phyloP scores from a whole-genome alignment of 2,329 filamentous ascomycete species.

The Fusarium zealandicum region DNA sequence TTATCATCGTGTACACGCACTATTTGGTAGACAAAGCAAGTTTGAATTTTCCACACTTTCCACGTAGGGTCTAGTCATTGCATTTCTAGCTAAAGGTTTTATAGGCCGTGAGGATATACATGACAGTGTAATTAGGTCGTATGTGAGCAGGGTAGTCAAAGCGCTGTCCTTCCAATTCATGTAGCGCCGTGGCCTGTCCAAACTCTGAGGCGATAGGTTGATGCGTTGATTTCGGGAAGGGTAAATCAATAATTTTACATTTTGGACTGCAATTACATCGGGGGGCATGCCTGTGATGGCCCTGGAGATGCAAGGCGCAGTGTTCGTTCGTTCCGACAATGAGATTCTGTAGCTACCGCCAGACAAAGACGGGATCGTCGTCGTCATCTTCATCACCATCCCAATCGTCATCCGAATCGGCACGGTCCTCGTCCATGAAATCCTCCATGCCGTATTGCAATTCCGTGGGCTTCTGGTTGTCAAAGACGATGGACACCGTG shows the following conservation, averaged over 20 bases:
- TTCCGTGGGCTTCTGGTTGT: conserved; percentile 77
- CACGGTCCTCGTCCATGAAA: conserved; percentile 68
- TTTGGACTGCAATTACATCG: not conserved
- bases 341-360: conserved; percentile 24
- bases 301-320: not conserved
- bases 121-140: not conserved
- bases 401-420: conserved; percentile 65
- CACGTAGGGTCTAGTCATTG: conserved; percentile 3
- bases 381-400: conserved; percentile 63
- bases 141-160: not conserved
- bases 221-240: not conserved
- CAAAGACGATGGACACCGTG: conserved; percentile 74
- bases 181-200: no score
- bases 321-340: not conserved
- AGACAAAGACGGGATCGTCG: conserved; percentile 46
- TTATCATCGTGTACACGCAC: conserved; percentile 2
- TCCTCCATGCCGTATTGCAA: conserved; percentile 74
- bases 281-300: no score
- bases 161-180: not conserved
- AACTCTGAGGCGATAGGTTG: no score
- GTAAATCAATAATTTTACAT: not conserved
- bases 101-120: not conserved
- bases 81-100: not conserved
- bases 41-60: conserved; percentile 37
- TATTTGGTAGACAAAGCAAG: conserved; percentile 6